These are phyloP conservation scores for Wickerhamomyces bovis DNA, from an alignment of 805 yeast species.

Conservation along the genomic window DNA sequence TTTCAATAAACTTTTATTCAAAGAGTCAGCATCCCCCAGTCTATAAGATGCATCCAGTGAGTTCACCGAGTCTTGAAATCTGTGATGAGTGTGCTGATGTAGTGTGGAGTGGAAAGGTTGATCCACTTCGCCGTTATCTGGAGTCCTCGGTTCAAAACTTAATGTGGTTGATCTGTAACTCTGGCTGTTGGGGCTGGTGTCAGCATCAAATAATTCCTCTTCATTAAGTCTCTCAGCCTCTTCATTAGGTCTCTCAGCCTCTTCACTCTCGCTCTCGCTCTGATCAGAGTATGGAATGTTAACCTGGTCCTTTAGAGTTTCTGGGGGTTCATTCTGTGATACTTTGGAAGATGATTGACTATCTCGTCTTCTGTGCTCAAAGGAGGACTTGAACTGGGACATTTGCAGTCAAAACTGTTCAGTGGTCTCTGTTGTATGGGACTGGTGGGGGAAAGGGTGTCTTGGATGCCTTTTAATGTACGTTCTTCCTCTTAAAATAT, in stretches of 20 bases:
- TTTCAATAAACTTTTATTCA: neutral
- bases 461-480: too few relatives aligned
- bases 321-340: neutral
- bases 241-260: neutral
- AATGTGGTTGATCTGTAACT: neutral
- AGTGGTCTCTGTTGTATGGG: too few relatives aligned
- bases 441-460: too few relatives aligned
- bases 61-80: neutral
- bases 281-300: slow-evolving; percentile 7
- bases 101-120: neutral
- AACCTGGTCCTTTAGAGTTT: neutral
- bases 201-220: neutral
- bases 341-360: neutral
- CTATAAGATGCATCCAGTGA: neutral
- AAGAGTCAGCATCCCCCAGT: neutral
- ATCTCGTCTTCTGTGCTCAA: neutral
- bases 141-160: slow-evolving; percentile 1
- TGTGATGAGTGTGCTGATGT: neutral
- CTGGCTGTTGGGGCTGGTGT: neutral
- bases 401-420: neutral
- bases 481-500: too few relatives aligned
- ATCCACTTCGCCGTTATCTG: neutral
- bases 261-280: neutral
- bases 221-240: neutral
- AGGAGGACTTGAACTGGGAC: neutral